Base-by-base conservation (phyloP, 2,329 filamentous ascomycete genomes). In the Trichoderma sp. region DNA sequence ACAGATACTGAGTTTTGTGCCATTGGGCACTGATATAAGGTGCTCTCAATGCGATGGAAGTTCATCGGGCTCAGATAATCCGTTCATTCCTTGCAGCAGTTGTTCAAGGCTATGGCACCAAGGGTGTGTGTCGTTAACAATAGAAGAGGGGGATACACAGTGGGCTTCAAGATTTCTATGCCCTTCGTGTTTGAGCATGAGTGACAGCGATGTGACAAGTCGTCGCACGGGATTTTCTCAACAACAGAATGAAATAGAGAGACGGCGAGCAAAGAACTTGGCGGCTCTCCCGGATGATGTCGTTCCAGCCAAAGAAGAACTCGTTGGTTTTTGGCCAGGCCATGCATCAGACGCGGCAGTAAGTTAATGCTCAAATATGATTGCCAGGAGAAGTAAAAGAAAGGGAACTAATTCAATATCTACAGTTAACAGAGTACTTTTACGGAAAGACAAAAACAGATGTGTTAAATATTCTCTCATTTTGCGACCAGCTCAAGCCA, bases 401-500 rank as follows among this genome's bases (percentile, higher is more conserved):
- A 18, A 62, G 2, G 1, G 7, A 45, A 5, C 71, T 77, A 71
- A 77, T 7, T 12, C 12, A 2, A 7, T 24, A 2, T 59, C 1
- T 38, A 6, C 64, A 86, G 85, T 83, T 84, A 27, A 80, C 80
- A 21, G 81, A 83, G 38, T 87, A 87, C 75, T 87, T 87, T 75
- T 81, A 80, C 24, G 76, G 77, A 8, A 82, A 85, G 75, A 81
- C 81, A 65, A 84, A 80, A 65, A 83, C 80, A 5, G 85, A 87
- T 69, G 79, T 86, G 0, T 79, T 87, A 29, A 84, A 85, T 38
- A 78, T 87, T 11, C 77, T 87, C 3, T 83, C 83, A 3, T 82
- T 87, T 50, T 85, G 84, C 75, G 84, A 87, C 66, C 84, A 85
- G 74, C 78, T 86, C 16, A 81, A 83, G 29, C 84, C 85, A 2